Percentiles rank a stretch among this genome's conserved stretches.
Evolutionary conservation across 257 asterid genomes (phyloP).

Genomic region (Perilla frutescens): DNA sequence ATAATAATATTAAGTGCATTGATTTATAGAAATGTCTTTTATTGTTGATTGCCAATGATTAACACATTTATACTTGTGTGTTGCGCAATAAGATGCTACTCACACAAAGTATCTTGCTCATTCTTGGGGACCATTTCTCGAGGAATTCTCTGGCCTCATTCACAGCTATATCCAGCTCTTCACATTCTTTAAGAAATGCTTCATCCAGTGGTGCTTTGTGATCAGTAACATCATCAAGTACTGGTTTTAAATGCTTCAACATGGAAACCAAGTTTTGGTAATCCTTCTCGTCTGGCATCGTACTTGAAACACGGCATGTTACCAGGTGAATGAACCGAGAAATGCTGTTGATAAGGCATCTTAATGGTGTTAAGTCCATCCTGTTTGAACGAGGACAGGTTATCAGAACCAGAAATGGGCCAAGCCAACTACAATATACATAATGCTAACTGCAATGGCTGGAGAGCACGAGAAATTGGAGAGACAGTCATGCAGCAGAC

Average conservation of each 20-base stretch:
- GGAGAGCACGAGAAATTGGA: neutral
- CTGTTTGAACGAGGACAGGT: conserved; percentile 46
- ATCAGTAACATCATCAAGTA: conserved; percentile 64
- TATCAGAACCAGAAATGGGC: neutral
- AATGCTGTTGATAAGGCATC: conserved; percentile 84
- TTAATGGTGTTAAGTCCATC: conserved; percentile 77
- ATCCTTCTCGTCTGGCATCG: conserved; percentile 72
- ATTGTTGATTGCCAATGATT: neutral
- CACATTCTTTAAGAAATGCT: conserved; percentile 61
- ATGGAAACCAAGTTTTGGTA: conserved; percentile 55
- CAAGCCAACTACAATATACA: neutral
- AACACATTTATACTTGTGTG: neutral
- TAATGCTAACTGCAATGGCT: neutral
- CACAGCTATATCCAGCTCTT: conserved; percentile 75
- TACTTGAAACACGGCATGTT: conserved; percentile 60
- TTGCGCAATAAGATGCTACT: conserved; percentile 42
- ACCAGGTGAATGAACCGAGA: conserved; percentile 92
- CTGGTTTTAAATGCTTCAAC: conserved; percentile 75
- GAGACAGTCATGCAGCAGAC: neutral
- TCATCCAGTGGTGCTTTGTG: conserved; percentile 55
- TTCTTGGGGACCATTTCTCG: conserved; percentile 89
- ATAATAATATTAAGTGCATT: neutral
- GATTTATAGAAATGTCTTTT: neutral
- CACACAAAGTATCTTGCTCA: conserved; percentile 91
- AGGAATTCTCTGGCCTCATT: conserved; percentile 88